These are phyloP conservation scores for Exidia glandulosa DNA, from an alignment of 768 basidiomycete genomes.

Conservation along the genomic window DNA sequence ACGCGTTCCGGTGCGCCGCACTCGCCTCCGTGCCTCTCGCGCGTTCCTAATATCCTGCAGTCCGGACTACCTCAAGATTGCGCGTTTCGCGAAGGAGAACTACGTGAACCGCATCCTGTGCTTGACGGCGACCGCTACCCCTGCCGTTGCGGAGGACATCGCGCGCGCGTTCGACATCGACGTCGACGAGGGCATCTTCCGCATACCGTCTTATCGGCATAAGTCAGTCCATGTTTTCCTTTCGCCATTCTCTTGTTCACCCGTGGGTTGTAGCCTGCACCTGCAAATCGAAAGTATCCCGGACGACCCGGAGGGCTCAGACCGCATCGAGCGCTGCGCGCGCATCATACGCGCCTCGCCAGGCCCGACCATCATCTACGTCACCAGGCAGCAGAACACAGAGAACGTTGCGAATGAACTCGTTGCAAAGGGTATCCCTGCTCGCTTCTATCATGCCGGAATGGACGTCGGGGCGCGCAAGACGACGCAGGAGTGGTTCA, in stretches of 20 bases:
- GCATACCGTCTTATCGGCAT: constrained; percentile 31
- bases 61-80: constrained; percentile 24
- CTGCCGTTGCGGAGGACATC: constrained; percentile 30
- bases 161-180: constrained; percentile 34
- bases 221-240: constrained; percentile 20
- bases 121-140: constrained; percentile 36
- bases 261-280: constrained; percentile 21
- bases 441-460: constrained; percentile 32
- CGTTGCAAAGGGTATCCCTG: constrained; percentile 15
- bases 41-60: neutral
- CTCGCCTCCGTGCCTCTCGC: neutral
- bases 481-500: constrained; percentile 27
- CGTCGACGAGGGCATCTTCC: constrained; percentile 27
- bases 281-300: constrained; percentile 23
- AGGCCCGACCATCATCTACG: constrained; percentile 36
- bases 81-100: constrained; percentile 35
- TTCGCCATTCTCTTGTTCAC: neutral
- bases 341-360: constrained; percentile 13
- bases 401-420: constrained; percentile 26
- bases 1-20: constrained; percentile 25
- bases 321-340: neutral
- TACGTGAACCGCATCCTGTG: constrained; percentile 34
- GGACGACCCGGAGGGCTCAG: neutral
- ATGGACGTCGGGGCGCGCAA: constrained; percentile 24
- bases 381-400: constrained; percentile 31